Percentiles rank a stretch among this genome's conserved stretches.
Evolutionary conservation across 768 basidiomycete species (phyloP).

Genomic region (Suillus americanus): DNA sequence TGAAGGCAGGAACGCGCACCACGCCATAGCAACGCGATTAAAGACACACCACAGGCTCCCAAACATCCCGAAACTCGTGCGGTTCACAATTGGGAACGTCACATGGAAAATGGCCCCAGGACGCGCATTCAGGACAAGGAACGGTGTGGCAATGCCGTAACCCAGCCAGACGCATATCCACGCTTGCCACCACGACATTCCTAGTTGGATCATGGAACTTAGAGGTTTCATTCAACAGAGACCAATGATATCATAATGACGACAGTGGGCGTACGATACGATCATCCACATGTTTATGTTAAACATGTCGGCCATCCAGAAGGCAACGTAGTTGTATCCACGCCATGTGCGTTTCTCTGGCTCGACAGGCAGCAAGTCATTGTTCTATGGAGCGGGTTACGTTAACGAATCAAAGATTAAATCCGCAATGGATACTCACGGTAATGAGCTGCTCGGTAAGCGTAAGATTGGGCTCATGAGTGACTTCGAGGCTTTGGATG

Average conservation of each 20-base stretch:
- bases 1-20: constrained; percentile 41
- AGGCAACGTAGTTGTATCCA: constrained; percentile 63
- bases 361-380: constrained; percentile 70
- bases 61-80: constrained; percentile 77
- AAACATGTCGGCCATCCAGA: constrained; percentile 82
- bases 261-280: constrained; percentile 37
- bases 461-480: constrained; percentile 52
- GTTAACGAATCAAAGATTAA: not conserved
- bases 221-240: not conserved
- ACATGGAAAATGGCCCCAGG: constrained; percentile 77
- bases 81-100: constrained; percentile 70
- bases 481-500: constrained; percentile 45
- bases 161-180: constrained; percentile 78
- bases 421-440: constrained; percentile 33
- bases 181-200: constrained; percentile 82
- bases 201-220: constrained; percentile 63
- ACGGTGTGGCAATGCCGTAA: constrained; percentile 59
- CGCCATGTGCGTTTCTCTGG: constrained; percentile 66
- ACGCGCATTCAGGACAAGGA: constrained; percentile 75
- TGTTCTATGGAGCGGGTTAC: constrained; percentile 45
- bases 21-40: constrained; percentile 71
- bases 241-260: not conserved
- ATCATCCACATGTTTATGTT: constrained; percentile 86
- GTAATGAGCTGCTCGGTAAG: constrained; percentile 58
- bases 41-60: constrained; percentile 80